These are phyloP conservation scores for Barnettozyma botsteinii DNA, from an alignment of 805 yeast genomes.

Conservation along the genomic window DNA sequence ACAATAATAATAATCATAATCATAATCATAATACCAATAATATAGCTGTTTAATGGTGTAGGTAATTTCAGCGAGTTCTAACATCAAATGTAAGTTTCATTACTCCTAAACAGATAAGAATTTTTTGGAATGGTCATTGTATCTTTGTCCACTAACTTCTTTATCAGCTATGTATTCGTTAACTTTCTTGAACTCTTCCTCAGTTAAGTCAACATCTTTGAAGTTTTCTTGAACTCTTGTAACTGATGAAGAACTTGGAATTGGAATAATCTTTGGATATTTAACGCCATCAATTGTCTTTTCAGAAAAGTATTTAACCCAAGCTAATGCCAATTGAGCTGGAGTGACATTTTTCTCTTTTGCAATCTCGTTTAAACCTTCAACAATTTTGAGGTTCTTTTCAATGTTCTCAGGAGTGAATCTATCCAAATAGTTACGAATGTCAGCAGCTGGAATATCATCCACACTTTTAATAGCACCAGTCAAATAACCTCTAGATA, in stretches of 20 bases:
- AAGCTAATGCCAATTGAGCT: constrained; percentile 69
- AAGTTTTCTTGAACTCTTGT: constrained; percentile 60
- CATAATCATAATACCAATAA: too few species aligned
- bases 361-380: constrained; percentile 47
- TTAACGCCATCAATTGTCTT: constrained; percentile 22
- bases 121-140: constrained; percentile 28
- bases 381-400: constrained; percentile 48
- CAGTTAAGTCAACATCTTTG: constrained; percentile 40
- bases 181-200: constrained; percentile 52
- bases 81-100: too few species aligned
- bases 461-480: constrained; percentile 44
- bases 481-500: constrained; percentile 73
- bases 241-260: constrained; percentile 68
- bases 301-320: constrained; percentile 43
- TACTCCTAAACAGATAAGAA: constrained; percentile 11
- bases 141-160: constrained; percentile 54
- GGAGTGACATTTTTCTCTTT: constrained; percentile 39
- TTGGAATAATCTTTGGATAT: constrained; percentile 60
- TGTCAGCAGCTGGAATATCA: constrained; percentile 52
- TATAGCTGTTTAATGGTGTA: too few species aligned
- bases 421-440: constrained; percentile 46
- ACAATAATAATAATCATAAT: too few species aligned
- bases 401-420: constrained; percentile 52
- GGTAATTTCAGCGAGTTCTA: too few species aligned
- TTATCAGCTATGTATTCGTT: constrained; percentile 38